Percentiles rank a stretch among this genome's conserved stretches.
These are phyloP conservation scores for Phylloporus sp. DNA, from an alignment of 768 basidiomycete genomes.

Conservation along the genomic window DNA sequence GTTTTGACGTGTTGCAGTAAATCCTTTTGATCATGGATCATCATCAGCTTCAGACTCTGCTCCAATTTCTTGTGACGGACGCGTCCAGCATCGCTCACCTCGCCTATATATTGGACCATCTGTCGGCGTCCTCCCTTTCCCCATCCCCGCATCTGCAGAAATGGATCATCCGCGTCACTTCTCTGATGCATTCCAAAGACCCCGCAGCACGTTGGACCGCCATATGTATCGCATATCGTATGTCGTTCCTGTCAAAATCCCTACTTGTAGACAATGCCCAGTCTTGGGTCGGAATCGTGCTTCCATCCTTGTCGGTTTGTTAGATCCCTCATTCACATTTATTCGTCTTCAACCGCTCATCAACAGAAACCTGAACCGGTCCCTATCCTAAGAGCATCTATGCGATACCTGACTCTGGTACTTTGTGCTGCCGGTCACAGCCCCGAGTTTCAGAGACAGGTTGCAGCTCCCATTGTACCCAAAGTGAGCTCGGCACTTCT, in stretches of 20 bases:
- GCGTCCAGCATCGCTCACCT: slow-evolving; percentile 52
- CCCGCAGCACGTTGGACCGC: slow-evolving; percentile 78
- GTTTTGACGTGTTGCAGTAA: slow-evolving; percentile 29
- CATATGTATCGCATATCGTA: slow-evolving; percentile 66
- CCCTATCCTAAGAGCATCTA: slow-evolving; percentile 55
- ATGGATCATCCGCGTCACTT: slow-evolving; percentile 70
- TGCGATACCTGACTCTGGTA: slow-evolving; percentile 59
- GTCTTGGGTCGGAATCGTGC: slow-evolving; percentile 60
- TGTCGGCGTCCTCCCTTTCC: slow-evolving; percentile 47
- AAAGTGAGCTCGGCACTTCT: slow-evolving; percentile 64
- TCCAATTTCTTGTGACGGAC: slow-evolving; percentile 71
- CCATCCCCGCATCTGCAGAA: slow-evolving; percentile 67
- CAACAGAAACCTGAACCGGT: slow-evolving; percentile 62
- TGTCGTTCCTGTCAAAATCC: slow-evolving; percentile 50
- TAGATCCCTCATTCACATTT: slow-evolving; percentile 15
- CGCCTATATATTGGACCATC: slow-evolving; percentile 51
- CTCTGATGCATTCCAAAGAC: slow-evolving; percentile 74
- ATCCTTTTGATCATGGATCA: slow-evolving; percentile 36
- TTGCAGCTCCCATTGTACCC: slow-evolving; percentile 63
- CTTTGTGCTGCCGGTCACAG: slow-evolving; percentile 55
- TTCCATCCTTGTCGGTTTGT: slow-evolving; percentile 71
- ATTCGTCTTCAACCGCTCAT: slow-evolving; percentile 13
- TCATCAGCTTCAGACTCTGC: slow-evolving; percentile 55
- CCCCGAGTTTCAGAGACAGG: slow-evolving; percentile 80
- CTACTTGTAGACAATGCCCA: slow-evolving; percentile 68